Conservation (phyloP, 352 stramenopile species). For the Aphanomyces astaci region DNA sequence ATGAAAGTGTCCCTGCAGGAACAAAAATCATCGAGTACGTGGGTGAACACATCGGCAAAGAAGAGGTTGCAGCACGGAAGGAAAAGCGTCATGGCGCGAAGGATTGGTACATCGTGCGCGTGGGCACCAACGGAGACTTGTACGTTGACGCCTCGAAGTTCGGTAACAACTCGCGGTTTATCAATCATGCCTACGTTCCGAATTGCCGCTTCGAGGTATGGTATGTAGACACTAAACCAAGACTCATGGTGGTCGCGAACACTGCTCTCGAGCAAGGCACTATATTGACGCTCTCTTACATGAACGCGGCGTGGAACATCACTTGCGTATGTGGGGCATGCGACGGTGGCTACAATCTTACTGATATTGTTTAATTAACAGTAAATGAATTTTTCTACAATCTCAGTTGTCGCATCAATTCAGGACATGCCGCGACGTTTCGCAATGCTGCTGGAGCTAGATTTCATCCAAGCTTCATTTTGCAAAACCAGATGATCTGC, state of each 20-base stretch:
- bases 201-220: neutral
- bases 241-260: neutral
- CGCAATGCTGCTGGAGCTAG: no score
- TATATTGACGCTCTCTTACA: neutral
- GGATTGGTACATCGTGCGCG: neutral
- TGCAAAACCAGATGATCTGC: no score
- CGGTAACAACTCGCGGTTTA: neutral
- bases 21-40: neutral
- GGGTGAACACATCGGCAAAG: neutral
- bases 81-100: neutral
- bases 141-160: neutral
- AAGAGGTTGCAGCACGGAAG: neutral
- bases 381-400: no score
- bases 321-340: neutral
- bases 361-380: no score
- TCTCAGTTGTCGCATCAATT: no score
- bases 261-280: neutral
- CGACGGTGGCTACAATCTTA: no score
- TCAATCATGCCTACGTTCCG: neutral
- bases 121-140: neutral
- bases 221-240: neutral
- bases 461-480: no score
- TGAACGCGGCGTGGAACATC: neutral
- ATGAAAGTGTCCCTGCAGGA: neutral
- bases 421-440: no score